Conservation (phyloP, 164 flowering plant species). For the Stephania japonica region DNA sequence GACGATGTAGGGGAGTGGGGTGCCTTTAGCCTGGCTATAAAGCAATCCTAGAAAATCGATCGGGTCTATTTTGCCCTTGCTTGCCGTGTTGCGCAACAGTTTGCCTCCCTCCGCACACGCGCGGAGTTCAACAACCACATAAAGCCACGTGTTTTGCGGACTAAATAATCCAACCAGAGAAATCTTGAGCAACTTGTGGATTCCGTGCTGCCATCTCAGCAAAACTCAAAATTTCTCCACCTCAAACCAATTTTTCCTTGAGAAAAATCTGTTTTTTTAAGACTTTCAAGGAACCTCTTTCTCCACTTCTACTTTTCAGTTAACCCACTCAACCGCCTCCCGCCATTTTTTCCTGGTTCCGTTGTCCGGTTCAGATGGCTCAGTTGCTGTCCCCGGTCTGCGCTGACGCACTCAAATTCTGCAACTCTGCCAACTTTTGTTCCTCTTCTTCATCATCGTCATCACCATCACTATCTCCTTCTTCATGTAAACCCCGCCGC, state of each 20-base stretch:
- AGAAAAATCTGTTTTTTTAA: background rate
- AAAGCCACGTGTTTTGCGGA: background rate
- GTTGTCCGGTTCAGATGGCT: slow-evolving; percentile 33
- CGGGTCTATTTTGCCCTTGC: too few species aligned
- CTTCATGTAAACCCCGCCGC: slow-evolving; percentile 24
- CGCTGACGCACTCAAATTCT: slow-evolving; percentile 52
- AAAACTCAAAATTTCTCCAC: background rate
- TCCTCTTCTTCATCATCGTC: too few species aligned
- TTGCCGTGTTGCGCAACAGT: background rate
- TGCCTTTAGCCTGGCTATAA: too few species aligned
- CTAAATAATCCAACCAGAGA: background rate
- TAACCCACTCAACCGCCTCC: background rate
- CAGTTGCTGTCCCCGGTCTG: slow-evolving; percentile 55
- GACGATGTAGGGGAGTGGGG: too few species aligned
- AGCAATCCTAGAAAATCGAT: too few species aligned
- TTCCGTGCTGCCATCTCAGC: background rate
- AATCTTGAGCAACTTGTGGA: background rate
- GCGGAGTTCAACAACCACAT: background rate
- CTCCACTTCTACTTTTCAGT: background rate
- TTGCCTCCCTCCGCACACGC: background rate
- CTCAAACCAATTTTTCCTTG: background rate
- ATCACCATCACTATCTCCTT: background rate
- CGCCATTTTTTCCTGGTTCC: background rate
- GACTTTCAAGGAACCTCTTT: background rate
- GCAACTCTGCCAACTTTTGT: slow-evolving; percentile 24